Conservation (phyloP, 2,329 filamentous ascomycete genomes). For the Stromatinia cepivora region DNA sequence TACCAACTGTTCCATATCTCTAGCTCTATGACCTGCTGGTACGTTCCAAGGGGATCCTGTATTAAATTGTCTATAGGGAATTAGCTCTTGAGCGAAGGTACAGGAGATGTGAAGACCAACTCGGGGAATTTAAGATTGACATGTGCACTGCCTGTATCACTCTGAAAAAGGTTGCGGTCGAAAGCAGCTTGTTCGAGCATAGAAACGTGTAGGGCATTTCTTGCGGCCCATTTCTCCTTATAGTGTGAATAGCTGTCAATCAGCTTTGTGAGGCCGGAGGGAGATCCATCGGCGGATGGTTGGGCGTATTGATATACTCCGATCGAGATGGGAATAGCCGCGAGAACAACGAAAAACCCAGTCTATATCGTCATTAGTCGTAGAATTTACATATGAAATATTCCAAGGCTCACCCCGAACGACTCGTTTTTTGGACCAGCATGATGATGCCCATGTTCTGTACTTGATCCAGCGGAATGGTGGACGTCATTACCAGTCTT, state of each 20-base stretch:
- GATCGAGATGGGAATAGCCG: constrained; percentile 47
- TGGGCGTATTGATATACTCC: constrained; percentile 49
- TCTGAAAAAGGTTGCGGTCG: constrained; percentile 61
- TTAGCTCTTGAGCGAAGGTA: not conserved
- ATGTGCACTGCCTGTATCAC: constrained; percentile 45
- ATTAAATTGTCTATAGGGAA: constrained; percentile 59
- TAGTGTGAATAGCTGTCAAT: constrained; percentile 57
- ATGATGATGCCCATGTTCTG: constrained; percentile 40
- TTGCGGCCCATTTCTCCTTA: constrained; percentile 53
- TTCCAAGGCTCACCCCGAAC: constrained; percentile 49
- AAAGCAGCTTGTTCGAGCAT: constrained; percentile 62
- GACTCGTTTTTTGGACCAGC: constrained; percentile 48
- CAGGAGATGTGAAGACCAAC: constrained; percentile 49
- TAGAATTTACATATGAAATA: not conserved
- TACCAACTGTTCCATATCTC: constrained; percentile 59
- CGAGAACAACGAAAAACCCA: constrained; percentile 50
- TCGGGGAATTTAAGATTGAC: constrained; percentile 62
- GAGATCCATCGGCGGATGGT: constrained; percentile 41
- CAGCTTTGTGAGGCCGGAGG: constrained; percentile 48
- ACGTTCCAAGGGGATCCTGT: constrained; percentile 63
- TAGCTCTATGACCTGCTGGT: constrained; percentile 56
- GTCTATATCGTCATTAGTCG: constrained; percentile 41
- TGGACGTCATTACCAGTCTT: constrained; percentile 33
- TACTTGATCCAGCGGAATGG: constrained; percentile 28
- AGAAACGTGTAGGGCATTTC: constrained; percentile 60